Evolutionary conservation across 495 filamentous ascomycete species (phyloP), one percentile per base, ranked within the genome.

Genomic region (Aspergillus affinis): DNA sequence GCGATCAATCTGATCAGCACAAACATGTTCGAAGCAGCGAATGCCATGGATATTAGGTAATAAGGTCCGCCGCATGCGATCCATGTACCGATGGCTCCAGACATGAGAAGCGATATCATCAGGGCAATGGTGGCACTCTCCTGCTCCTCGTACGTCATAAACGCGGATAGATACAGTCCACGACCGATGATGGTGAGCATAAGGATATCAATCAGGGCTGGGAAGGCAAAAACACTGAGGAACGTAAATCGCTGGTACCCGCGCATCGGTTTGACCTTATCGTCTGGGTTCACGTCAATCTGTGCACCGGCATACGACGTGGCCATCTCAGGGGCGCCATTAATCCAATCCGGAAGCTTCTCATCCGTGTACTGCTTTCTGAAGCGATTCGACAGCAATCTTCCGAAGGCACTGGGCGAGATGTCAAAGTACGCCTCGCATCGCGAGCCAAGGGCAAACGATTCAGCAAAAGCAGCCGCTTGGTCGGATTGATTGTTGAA

Each of bases 341-440:
- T 81, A 29, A 78, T 71, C 75, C 78, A 82, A 64, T 72, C 70
- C 0, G 82, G 81, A n/a, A 81, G 83, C 30, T 79, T 76, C 51
- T 81, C 69, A 20, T 78, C 55, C 9, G 61, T 73, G 58, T 85
- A 85, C 55, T 82, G 76, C 13, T 70, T 70, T 36, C 81, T 72
- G 63, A 82, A 84, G 2, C 77, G 74, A 65, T 79, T 74, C 0
- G 81, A 80, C n/a, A 87, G 67, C 20, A 87, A 64, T 62, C 78
- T 81, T 46, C 84, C 84, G 44, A 87, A 77, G 20, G 72, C 72
- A 46, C 78, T 82, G 5, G 84, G 82, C 17, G 72, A 72, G 17
- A 84, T 72, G 59, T 82, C 83, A 51, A 87, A 86, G 60, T 84
- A 87, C 0, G 80, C 76, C 45, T 86, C 84, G 60, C 84, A 87